Evolutionary conservation across 208 protist genomes (phyloP), one percentile per base, ranked within the genome.

Genomic region (Crithidia mellificae): DNA sequence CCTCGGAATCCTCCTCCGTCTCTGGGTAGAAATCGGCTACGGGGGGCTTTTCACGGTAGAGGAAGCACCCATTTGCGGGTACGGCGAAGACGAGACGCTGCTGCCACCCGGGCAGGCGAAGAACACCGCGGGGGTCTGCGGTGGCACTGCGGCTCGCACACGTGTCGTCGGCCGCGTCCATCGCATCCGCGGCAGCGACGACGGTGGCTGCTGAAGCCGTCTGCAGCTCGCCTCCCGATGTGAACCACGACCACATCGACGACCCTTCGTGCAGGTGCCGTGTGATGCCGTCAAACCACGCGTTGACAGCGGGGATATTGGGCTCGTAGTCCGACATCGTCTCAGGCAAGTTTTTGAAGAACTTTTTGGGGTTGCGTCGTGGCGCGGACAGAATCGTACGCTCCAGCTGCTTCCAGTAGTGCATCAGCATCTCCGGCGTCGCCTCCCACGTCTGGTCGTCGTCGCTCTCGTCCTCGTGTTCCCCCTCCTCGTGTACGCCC

Each of bases 371-470:
- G 41, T 70, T 57, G 20, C 38, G 58, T 2, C 74, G 66, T 47
- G 74, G 74, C 1, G 74, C 66, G 24, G 58, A 49, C 3, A 80
- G 55, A 41, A 80, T 80, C 5, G 63, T 63, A 15, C 68, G 67
- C 50, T 72, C 54, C 17, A 80, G 56, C 63, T 80, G 74, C 51
- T 54, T 63, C 74, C 74, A 80, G 68, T 80, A 80, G 43, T 72
- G 74, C 61, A 67, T 74, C 30, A 80, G 38, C 68, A 80, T 72
- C 41, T 74, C 74, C 4, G 62, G 62, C 17, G 68, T 63, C 8
- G 63, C 59, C 51, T 73, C 57, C 56, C 59, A 66, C 15, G 65
- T 53, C 38, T 78, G 61, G 46, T 73, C 68, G 38, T 73, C 68
- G 7, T 78, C 61, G 29, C 62, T 52, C 20, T 68, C 63, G 19